These are phyloP conservation scores for Macaranga tanarius DNA, from an alignment of 441 rosid species.

Conservation along the genomic window DNA sequence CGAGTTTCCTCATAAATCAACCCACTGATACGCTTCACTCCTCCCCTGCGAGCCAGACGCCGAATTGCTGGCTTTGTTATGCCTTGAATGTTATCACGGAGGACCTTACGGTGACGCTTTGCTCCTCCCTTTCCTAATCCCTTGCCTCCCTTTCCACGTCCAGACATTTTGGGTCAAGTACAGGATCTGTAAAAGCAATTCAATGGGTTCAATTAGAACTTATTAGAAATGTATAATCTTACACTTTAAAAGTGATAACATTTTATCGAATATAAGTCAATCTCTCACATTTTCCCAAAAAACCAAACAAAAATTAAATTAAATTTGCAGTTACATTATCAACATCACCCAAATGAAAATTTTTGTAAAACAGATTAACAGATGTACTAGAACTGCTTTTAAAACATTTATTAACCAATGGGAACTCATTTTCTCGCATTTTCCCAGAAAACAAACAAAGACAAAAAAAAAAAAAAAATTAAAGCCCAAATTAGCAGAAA, in stretches of 20 bases:
- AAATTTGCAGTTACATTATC: no score
- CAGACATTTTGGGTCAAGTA: constrained; percentile 9
- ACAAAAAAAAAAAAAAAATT: neutral
- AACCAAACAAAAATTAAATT: no score
- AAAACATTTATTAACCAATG: no score
- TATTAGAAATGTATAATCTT: no score
- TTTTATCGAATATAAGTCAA: no score
- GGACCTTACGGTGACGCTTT: constrained; percentile 20
- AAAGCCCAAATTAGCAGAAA: neutral
- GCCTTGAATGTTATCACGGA: constrained; percentile 16
- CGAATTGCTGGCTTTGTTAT: constrained; percentile 21
- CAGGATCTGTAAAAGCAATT: neutral
- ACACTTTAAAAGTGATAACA: no score
- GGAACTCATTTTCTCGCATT: neutral
- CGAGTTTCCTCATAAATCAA: constrained; percentile 16
- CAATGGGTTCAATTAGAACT: neutral
- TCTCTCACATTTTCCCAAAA: no score
- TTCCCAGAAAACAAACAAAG: neutral
- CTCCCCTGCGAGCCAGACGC: constrained; percentile 14
- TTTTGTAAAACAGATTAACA: no score
- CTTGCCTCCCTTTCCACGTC: constrained; percentile 21
- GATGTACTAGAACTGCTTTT: no score
- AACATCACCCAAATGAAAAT: no score
- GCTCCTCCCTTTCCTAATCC: constrained; percentile 22
- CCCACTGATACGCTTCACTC: constrained; percentile 17